phyloP scores from a whole-genome alignment of 176 grass and related monocot genomes.

The Carex parvula region DNA sequence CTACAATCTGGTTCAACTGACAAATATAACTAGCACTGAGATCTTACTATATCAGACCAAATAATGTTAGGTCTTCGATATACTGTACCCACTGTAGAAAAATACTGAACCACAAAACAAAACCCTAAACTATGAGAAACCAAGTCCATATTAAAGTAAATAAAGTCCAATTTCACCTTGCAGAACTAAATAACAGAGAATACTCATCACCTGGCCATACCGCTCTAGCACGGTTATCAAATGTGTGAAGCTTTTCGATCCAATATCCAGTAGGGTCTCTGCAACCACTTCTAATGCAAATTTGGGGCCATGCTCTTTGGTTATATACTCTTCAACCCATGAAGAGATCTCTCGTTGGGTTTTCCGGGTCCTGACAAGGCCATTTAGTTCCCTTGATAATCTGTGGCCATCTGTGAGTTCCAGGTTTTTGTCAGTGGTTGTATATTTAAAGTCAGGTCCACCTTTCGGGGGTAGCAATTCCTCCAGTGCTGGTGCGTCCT shows the following conservation, averaged over 20 bases:
- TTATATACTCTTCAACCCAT: constrained; percentile 80
- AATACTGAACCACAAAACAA: background rate
- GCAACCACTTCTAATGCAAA: constrained; percentile 82
- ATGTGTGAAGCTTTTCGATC: constrained; percentile 99
- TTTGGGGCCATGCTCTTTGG: constrained; percentile 58
- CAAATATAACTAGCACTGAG: background rate
- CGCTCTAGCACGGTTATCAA: constrained; percentile 89
- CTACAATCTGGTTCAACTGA: background rate
- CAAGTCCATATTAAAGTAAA: background rate
- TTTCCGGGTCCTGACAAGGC: constrained; percentile 73
- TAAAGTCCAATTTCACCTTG: background rate
- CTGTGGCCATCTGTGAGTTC: constrained; percentile 42
- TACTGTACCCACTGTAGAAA: background rate
- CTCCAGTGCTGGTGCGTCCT: constrained; percentile 75
- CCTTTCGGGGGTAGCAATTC: constrained; percentile 86
- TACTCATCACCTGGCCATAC: constrained; percentile 54
- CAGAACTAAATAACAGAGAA: constrained; percentile 5
- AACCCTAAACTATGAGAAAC: background rate
- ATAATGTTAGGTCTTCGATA: background rate
- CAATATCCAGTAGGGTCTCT: constrained; percentile 90
- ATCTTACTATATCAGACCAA: background rate
- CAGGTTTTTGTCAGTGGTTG: constrained; percentile 40
- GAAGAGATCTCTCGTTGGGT: constrained; percentile 58
- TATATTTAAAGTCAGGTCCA: constrained; percentile 72
- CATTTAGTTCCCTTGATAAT: constrained; percentile 74